Conservation (phyloP, 2,329 filamentous ascomycete species). For the Neobulgaria alba region DNA sequence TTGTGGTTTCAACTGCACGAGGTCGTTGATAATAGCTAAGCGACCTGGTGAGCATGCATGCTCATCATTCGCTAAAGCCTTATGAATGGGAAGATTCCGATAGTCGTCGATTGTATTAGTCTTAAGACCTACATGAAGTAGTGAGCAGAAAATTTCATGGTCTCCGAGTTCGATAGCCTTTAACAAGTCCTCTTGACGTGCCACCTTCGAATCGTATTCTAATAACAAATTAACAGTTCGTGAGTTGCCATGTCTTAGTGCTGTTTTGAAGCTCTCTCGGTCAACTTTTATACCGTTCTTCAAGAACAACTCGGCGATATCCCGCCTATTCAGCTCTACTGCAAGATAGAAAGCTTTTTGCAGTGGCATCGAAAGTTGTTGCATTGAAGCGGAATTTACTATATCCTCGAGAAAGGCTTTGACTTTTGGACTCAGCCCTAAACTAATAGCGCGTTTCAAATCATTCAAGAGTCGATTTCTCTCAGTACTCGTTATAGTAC, state of each 20-base stretch:
- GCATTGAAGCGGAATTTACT: no score
- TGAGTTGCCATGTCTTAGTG: background rate
- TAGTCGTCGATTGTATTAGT: background rate
- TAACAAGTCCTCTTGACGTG: background rate
- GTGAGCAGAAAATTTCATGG: background rate
- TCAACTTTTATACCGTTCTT: background rate
- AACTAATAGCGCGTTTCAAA: no score
- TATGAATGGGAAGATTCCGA: background rate
- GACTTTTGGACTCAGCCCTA: no score
- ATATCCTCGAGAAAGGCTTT: no score
- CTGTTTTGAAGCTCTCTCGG: background rate
- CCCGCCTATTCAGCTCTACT: background rate
- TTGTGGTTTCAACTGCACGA: no score
- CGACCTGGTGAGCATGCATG: no score
- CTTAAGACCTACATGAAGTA: background rate
- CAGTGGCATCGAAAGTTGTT: no score
- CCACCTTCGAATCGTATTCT: background rate
- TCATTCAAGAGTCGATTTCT: no score
- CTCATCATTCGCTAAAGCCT: background rate
- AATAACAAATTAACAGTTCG: background rate
- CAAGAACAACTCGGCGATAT: background rate
- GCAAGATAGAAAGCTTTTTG: background rate
- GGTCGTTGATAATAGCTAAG: no score
- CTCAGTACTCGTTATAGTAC: no score
- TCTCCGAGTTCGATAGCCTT: no score